Conservation (phyloP, 331 rosid species). For the Cydonia oblonga region DNA sequence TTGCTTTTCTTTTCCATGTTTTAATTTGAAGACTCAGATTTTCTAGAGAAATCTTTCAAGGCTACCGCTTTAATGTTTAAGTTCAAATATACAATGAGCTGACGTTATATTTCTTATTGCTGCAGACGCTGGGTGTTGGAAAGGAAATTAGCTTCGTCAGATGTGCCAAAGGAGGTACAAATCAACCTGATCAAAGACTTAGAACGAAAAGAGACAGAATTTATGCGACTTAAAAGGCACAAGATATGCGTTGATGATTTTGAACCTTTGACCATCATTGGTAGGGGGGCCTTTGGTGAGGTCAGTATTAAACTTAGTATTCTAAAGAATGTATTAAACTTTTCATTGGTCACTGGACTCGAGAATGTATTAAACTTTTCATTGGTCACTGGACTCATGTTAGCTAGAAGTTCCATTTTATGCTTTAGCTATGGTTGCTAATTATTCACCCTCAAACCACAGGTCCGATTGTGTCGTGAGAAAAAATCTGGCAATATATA, state of each 20-base stretch:
- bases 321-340: not conserved
- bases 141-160: constrained; percentile 78
- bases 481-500: constrained; percentile 96
- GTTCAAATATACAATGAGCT: constrained; percentile 19
- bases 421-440: not conserved
- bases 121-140: constrained; percentile 92
- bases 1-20: not conserved
- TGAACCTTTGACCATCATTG: constrained; percentile 92
- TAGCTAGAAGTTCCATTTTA: not conserved
- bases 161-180: constrained; percentile 87
- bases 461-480: constrained; percentile 98
- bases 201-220: constrained; percentile 95
- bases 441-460: constrained; percentile 25
- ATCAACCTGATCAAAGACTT: constrained; percentile 84
- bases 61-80: constrained; percentile 9
- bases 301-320: constrained; percentile 35
- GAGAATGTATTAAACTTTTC: not conserved
- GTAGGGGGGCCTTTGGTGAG: constrained; percentile 99
- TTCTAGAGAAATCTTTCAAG: constrained; percentile 14
- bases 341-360: not conserved
- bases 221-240: constrained; percentile 93
- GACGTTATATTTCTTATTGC: constrained; percentile 10
- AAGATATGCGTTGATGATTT: constrained; percentile 92
- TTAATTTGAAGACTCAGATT: not conserved
- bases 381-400: not conserved